A percentile compares a stretch with the other conserved stretches of the same genome.
phyloP scores from a whole-genome alignment of 345 rosid species.

The Eucalyptus sp. region DNA sequence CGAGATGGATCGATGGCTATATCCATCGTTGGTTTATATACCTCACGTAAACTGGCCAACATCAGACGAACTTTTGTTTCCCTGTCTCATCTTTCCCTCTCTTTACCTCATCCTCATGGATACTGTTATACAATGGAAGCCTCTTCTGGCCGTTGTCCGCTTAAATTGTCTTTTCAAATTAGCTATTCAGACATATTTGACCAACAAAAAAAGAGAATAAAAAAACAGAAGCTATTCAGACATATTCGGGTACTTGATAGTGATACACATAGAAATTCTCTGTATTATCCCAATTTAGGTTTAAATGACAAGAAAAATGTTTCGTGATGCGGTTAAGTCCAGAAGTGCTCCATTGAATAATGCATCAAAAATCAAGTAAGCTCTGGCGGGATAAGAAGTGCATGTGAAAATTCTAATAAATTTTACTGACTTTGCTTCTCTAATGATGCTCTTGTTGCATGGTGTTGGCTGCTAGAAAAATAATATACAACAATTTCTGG shows the following conservation, averaged over 20 bases:
- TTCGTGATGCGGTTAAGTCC: neutral
- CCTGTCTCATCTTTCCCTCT: neutral
- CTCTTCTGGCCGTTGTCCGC: neutral
- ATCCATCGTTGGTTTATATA: neutral
- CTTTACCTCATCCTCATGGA: neutral
- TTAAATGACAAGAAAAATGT: too few relatives aligned
- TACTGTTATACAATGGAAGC: neutral
- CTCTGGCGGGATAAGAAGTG: neutral
- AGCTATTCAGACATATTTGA: neutral
- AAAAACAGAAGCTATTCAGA: too few relatives aligned
- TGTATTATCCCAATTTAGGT: neutral
- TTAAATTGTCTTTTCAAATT: neutral
- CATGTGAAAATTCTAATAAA: neutral
- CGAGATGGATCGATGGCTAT: neutral
- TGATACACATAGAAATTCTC: neutral
- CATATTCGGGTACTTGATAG: neutral
- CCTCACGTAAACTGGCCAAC: neutral
- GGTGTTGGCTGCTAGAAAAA: neutral
- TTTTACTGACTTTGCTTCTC: neutral
- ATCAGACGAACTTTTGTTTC: neutral
- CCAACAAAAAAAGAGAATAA: too few relatives aligned
- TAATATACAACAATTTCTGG: neutral
- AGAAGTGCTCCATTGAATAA: neutral
- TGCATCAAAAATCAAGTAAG: neutral
- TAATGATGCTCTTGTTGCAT: neutral